Evolutionary conservation across 768 basidiomycete species (phyloP).

Genomic region (Auricularia cornea): DNA sequence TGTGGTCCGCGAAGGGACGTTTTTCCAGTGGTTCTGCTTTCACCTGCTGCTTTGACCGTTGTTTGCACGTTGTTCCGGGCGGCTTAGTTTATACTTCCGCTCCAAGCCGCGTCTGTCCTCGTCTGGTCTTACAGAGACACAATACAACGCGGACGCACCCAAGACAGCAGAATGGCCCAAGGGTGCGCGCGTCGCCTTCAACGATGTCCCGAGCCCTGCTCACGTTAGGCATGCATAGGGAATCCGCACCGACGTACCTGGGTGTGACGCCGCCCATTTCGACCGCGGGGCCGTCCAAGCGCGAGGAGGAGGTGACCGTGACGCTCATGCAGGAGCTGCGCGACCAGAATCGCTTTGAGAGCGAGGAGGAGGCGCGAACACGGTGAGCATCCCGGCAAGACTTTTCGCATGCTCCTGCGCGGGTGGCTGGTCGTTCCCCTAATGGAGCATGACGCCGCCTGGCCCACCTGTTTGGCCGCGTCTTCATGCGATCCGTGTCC

Average conservation of each 20-base stretch:
- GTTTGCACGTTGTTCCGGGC: no score
- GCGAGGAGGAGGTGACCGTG: constrained; percentile 74
- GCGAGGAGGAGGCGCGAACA: constrained; percentile 75
- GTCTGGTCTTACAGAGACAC: neutral
- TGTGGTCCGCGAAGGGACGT: no score
- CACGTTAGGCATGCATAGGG: neutral
- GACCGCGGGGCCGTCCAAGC: constrained; percentile 58
- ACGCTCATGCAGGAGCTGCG: constrained; percentile 88
- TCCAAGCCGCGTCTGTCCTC: no score
- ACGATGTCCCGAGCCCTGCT: neutral
- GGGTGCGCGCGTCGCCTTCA: neutral
- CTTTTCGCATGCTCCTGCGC: neutral
- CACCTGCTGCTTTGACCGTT: no score
- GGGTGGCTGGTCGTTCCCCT: neutral
- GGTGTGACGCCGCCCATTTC: constrained; percentile 87
- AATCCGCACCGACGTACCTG: constrained; percentile 1
- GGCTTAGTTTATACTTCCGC: no score
- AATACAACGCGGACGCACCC: neutral
- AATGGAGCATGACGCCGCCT: neutral
- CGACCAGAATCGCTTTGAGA: constrained; percentile 81
- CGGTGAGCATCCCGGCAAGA: constrained; percentile 48
- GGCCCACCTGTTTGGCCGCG: neutral
- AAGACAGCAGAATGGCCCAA: neutral
- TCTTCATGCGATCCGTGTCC: neutral
- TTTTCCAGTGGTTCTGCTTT: no score